These are phyloP conservation scores for Teunomyces cretensis DNA, from an alignment of 805 yeast genomes.

Conservation along the genomic window DNA sequence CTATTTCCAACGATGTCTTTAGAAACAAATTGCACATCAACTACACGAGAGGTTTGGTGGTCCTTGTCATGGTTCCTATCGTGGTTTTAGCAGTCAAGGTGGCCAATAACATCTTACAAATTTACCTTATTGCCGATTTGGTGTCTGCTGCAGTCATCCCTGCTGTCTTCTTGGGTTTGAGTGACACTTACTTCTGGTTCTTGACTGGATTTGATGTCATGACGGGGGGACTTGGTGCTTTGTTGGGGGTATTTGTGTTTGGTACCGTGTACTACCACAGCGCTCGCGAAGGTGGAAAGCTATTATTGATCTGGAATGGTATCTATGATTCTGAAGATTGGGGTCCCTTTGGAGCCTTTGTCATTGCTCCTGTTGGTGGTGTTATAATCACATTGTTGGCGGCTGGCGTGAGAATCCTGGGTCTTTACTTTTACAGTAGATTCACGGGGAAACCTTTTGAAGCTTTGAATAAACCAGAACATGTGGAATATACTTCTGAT, in stretches of 20 bases:
- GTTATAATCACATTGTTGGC: constrained; percentile 54
- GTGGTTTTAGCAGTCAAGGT: constrained; percentile 79
- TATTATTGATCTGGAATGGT: constrained; percentile 77
- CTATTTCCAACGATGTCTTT: constrained; percentile 86
- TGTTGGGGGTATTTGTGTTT: constrained; percentile 75
- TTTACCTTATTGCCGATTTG: constrained; percentile 87
- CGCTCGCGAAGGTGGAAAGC: constrained; percentile 74
- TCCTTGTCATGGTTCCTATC: constrained; percentile 80
- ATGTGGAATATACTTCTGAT: constrained; percentile 14
- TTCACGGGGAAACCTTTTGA: constrained; percentile 40
- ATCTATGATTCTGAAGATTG: constrained; percentile 75
- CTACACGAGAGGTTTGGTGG: constrained; percentile 69
- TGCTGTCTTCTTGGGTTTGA: constrained; percentile 74
- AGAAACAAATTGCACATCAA: constrained; percentile 71
- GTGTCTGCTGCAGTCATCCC: constrained; percentile 88
- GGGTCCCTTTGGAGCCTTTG: constrained; percentile 95
- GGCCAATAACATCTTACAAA: constrained; percentile 80
- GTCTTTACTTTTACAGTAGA: constrained; percentile 30
- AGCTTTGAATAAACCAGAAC: constrained; percentile 42
- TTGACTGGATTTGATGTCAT: constrained; percentile 78
- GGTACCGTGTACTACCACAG: constrained; percentile 76
- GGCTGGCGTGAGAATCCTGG: constrained; percentile 48
- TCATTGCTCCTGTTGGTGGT: constrained; percentile 84
- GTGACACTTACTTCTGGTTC: constrained; percentile 59
- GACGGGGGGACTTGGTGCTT: constrained; percentile 80